Evolutionary conservation across 1,284 basidiomycete genomes (phyloP).

Genomic region (Ustilago xerochloae): DNA sequence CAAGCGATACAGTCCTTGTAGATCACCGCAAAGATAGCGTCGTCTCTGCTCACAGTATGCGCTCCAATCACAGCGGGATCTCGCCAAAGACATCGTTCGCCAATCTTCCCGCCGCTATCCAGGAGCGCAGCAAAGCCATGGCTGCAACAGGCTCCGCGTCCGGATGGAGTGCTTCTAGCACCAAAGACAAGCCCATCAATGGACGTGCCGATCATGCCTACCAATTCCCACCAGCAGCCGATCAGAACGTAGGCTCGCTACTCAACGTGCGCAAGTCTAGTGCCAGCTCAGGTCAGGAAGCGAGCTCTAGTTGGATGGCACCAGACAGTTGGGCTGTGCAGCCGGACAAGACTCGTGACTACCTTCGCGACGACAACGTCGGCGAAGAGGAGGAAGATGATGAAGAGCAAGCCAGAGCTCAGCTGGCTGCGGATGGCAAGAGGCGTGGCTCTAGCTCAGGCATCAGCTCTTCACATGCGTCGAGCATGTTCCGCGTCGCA

Average conservation of each 20-base stretch:
- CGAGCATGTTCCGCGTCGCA: slow-evolving; percentile 42
- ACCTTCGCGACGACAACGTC: slow-evolving; percentile 54
- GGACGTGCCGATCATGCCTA: slow-evolving; percentile 44
- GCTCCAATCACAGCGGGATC: slow-evolving; percentile 56
- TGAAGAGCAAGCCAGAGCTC: slow-evolving; percentile 16
- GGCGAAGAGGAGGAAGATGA: slow-evolving; percentile 57
- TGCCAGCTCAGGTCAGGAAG: slow-evolving; percentile 48
- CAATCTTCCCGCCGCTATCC: slow-evolving; percentile 32
- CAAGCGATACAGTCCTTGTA: slow-evolving; percentile 6
- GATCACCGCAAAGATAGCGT: slow-evolving; percentile 50
- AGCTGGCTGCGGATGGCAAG: slow-evolving; percentile 25
- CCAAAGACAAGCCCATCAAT: slow-evolving; percentile 22
- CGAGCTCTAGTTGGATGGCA: slow-evolving; percentile 64
- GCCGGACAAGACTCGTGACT: slow-evolving; percentile 49
- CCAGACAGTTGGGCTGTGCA: slow-evolving; percentile 68
- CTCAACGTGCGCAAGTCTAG: slow-evolving; percentile 52
- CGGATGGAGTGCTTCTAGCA: slow-evolving; percentile 11
- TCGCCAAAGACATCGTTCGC: slow-evolving; percentile 57
- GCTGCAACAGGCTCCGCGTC: slow-evolving; percentile 6
- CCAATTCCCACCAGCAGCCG: slow-evolving; percentile 43
- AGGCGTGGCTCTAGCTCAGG: slow-evolving; percentile 38
- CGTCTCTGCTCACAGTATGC: slow-evolving; percentile 40
- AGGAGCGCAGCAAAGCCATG: slow-evolving; percentile 16
- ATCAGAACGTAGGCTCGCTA: slow-evolving; percentile 8
- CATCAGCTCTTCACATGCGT: slow-evolving; percentile 29